phyloP scores from a whole-genome alignment of 2,329 filamentous ascomycete species.

The Ascomycota sp. region DNA sequence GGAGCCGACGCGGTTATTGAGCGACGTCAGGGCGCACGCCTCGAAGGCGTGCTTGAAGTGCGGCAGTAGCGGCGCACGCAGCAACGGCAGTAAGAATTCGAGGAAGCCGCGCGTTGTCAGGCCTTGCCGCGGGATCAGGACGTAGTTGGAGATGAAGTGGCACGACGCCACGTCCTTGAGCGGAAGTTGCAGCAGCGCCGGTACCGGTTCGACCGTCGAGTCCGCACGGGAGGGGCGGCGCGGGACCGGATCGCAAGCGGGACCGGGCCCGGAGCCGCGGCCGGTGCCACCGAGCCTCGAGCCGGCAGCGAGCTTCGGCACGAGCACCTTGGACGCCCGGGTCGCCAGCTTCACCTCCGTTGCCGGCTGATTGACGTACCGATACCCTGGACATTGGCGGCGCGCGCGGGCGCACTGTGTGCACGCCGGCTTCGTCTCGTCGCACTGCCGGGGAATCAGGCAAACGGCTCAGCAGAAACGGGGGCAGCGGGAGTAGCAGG shows the following conservation, averaged over 20 bases:
- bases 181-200: constrained; percentile 18
- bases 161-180: constrained; percentile 33
- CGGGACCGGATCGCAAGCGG: too few species aligned
- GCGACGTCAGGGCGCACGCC: constrained; percentile 34
- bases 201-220: constrained; percentile 7
- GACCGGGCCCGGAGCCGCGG: neutral
- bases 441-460: too few species aligned
- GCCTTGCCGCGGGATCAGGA: constrained; percentile 28
- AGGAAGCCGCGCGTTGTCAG: constrained; percentile 28
- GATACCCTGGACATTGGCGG: constrained; percentile 42
- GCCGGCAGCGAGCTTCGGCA: too few species aligned
- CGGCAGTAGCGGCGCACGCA: constrained; percentile 19
- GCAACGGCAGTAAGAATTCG: constrained; percentile 34
- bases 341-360: constrained; percentile 47
- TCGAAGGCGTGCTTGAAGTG: constrained; percentile 35
- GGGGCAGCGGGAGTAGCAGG: neutral
- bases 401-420: constrained; percentile 41
- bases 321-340: too few species aligned
- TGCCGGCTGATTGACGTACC: constrained; percentile 46
- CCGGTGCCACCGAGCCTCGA: constrained; percentile 4
- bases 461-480: too few species aligned
- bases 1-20: constrained; percentile 26
- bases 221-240: too few species aligned
- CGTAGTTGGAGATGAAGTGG: constrained; percentile 39
- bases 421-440: constrained; percentile 44